Base-by-base conservation (phyloP, 2,329 filamentous ascomycete genomes). In the Aspergillus melleus region DNA sequence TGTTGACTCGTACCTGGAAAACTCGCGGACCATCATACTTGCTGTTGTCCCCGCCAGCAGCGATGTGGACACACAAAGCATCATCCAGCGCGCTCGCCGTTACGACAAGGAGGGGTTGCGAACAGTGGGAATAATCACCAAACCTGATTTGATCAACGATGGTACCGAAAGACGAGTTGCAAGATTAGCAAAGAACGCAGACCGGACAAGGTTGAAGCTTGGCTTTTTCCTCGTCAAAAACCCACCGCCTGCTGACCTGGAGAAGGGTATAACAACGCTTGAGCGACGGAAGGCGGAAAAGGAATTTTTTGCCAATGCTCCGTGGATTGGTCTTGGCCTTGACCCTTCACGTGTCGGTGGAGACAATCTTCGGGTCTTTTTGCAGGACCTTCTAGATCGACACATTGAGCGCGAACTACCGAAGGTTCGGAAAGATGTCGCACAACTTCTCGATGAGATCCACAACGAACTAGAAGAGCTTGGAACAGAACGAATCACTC, bases 111-210 rank as follows among this genome's bases (percentile, higher is more conserved):
- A 65, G 9, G 71, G 75, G 14, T 22, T 61, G 8, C 65, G 76
- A 22, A 79, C 77, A 1, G 66, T 83, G 1, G 79, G 79, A 1
- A 76, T 83, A 42, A 80, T 83, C 30, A 83, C 80, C 0, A 82
- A 83, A 60, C 77, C 77, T 0, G 79, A 83, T 62, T 61, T 68
- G 2, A 67, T 70, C 49, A 69, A 67, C 44, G 20, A 8, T 4
- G 62, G 60, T 6, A 66, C 67, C 0, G 66, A 73, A 49, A n/a
- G 56, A 5, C 63, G 68, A 16, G 65, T 73, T 49, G 64, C 67
- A 29, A 57, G 61, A 4, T 29, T 74, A 11, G 67, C 67, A 1
- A 70, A 66, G 20, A 73, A 74, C 30, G 8, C 57, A 10, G 68
- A 72, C 49, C 60, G 61, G 2, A 72, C 61, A 2, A 71, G 66